phyloP scores from a whole-genome alignment of 768 basidiomycete species.

The Pulveroboletus sp. region DNA sequence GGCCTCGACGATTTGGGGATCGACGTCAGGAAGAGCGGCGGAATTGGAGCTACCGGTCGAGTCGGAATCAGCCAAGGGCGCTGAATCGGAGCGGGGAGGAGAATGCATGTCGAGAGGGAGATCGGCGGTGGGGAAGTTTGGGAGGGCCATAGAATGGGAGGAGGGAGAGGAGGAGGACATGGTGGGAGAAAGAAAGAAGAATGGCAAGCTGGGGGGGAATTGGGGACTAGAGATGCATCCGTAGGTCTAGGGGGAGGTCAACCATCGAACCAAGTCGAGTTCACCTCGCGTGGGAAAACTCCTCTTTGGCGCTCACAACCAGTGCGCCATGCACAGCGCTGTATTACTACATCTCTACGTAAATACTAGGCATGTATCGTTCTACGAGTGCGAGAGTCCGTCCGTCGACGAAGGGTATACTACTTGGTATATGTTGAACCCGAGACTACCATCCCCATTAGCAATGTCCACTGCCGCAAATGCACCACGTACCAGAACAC shows the following conservation, averaged over 20 bases:
- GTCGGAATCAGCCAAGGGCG: constrained; percentile 29
- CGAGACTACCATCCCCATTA: constrained; percentile 47
- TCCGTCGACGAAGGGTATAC: constrained; percentile 31
- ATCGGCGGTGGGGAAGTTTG: constrained; percentile 1
- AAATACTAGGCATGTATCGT: too few species aligned
- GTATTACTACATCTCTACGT: too few species aligned
- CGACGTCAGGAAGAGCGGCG: constrained; percentile 47
- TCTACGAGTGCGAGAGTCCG: not conserved
- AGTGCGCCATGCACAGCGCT: too few species aligned
- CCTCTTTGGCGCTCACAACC: too few species aligned
- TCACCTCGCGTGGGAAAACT: constrained; percentile 26
- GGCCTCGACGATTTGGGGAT: constrained; percentile 81
- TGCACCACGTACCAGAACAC: constrained; percentile 76
- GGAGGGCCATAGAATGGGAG: too few species aligned
- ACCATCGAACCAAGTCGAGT: constrained; percentile 1
- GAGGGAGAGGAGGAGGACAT: constrained; percentile 11
- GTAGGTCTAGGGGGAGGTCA: constrained; percentile 30
- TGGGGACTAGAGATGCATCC: constrained; percentile 27
- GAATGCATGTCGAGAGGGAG: constrained; percentile 20
- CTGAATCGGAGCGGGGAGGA: constrained; percentile 24
- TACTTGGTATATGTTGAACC: constrained; percentile 76
- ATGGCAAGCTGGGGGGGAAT: too few species aligned
- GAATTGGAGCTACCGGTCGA: constrained; percentile 21
- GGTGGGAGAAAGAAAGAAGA: constrained; percentile 12
- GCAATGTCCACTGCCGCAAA: not conserved